These are phyloP conservation scores for Auricularia cornea DNA, from an alignment of 768 basidiomycete species.

Conservation along the genomic window DNA sequence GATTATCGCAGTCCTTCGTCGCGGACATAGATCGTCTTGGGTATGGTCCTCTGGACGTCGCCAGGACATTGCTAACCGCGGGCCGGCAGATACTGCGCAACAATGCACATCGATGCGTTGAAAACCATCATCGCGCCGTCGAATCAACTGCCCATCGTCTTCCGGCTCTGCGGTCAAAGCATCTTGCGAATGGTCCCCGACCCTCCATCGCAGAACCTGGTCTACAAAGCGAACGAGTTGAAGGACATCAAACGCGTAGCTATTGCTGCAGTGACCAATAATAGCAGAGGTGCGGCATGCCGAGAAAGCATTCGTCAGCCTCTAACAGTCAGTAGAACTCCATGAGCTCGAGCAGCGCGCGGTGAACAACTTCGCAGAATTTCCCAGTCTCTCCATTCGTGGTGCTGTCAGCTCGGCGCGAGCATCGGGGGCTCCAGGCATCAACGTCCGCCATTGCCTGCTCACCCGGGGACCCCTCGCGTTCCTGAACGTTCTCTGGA, in stretches of 20 bases:
- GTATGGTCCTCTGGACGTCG: constrained; percentile 31
- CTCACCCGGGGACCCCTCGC: constrained; percentile 45
- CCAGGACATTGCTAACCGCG: neutral
- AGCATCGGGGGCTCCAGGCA: constrained; percentile 50
- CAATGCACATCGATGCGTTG: constrained; percentile 53
- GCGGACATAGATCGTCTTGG: constrained; percentile 48
- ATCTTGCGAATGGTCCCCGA: constrained; percentile 39
- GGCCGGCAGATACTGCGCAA: constrained; percentile 35
- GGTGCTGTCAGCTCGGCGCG: constrained; percentile 28
- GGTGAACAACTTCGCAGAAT: neutral
- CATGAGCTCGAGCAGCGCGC: neutral
- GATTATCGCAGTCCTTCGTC: constrained; percentile 29
- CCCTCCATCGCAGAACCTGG: constrained; percentile 27
- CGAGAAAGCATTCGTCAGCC: no score
- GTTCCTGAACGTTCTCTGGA: constrained; percentile 64
- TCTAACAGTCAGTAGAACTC: neutral
- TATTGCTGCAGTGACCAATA: neutral
- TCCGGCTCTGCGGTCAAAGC: constrained; percentile 50
- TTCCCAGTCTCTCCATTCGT: neutral
- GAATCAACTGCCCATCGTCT: constrained; percentile 58
- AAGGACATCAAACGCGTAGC: neutral
- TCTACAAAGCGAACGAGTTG: neutral
- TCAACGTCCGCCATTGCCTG: constrained; percentile 64
- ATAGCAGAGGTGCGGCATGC: no score
- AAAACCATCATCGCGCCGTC: constrained; percentile 57